Percentiles rank a stretch among this genome's conserved stretches.
phyloP scores from a whole-genome alignment of 163 green algal genomes.

The Scenedesmus sp. region DNA sequence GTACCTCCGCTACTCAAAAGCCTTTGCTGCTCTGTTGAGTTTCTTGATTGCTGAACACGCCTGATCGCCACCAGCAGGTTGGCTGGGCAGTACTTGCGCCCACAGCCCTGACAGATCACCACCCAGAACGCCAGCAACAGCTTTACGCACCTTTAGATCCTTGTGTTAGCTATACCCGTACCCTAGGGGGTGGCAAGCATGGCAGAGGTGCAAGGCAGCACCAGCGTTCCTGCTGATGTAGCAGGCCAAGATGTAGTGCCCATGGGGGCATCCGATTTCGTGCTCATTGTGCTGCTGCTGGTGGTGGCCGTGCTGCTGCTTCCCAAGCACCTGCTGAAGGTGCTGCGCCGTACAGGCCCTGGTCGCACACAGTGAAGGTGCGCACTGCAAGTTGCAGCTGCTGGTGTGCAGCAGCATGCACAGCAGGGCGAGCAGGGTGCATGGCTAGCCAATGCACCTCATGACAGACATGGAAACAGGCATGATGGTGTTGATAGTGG shows the following conservation, averaged over 20 bases:
- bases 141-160: neutral
- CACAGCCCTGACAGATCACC: neutral
- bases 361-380: neutral
- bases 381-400: neutral
- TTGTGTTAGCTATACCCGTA: too few relatives aligned
- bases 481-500: neutral
- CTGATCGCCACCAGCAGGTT: neutral
- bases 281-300: slow-evolving; percentile 23
- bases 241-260: slow-evolving; percentile 19
- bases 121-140: neutral
- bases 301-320: slow-evolving; percentile 24
- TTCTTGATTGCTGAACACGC: neutral
- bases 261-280: slow-evolving; percentile 36
- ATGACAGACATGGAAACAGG: neutral
- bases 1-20: neutral
- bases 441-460: neutral
- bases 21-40: neutral
- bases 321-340: neutral
- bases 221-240: neutral
- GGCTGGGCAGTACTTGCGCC: neutral
- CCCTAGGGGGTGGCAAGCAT: neutral
- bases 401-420: neutral
- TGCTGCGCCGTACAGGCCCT: neutral
- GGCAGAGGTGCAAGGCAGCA: slow-evolving; percentile 7
- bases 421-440: neutral